phyloP scores from a whole-genome alignment of 805 yeast species.

The Ogataea parapolymorpha region DNA sequence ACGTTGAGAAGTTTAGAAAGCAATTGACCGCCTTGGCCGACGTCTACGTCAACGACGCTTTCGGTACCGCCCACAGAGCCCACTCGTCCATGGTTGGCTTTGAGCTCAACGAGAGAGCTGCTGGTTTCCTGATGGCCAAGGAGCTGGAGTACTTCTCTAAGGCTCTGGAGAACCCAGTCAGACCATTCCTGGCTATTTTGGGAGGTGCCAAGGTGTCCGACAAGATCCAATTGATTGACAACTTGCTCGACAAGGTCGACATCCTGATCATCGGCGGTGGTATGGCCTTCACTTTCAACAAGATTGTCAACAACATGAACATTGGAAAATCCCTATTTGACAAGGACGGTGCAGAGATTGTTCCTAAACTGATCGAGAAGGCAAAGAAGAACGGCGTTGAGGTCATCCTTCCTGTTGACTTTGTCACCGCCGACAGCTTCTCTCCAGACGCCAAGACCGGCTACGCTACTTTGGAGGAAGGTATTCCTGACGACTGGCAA shows the following conservation, averaged over 20 bases:
- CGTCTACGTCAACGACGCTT: constrained; percentile 96
- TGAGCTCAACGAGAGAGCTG: constrained; percentile 92
- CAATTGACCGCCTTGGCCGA: constrained; percentile 92
- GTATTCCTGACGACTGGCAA: constrained; percentile 93
- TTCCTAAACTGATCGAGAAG: constrained; percentile 87
- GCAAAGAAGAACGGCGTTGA: constrained; percentile 96
- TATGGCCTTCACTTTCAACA: constrained; percentile 99
- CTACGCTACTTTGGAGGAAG: constrained; percentile 80
- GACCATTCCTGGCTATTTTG: constrained; percentile 97
- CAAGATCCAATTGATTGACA: constrained; percentile 97
- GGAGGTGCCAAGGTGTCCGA: constrained; percentile 99
- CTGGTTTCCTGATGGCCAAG: constrained; percentile 98
- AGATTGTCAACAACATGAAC: constrained; percentile 76
- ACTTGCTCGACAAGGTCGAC: constrained; percentile 93
- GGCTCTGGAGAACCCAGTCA: constrained; percentile 95
- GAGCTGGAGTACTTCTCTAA: constrained; percentile 96
- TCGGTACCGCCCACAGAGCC: constrained; percentile 99
- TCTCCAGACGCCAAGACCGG: constrained; percentile 86
- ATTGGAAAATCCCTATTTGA: constrained; percentile 94
- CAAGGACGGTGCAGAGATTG: constrained; percentile 92
- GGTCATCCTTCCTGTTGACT: constrained; percentile 91
- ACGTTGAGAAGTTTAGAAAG: constrained; percentile 82
- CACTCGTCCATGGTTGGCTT: constrained; percentile 99
- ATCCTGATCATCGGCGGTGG: constrained; percentile 97
- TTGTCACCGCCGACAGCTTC: constrained; percentile 92